Base-by-base conservation (phyloP, 495 filamentous ascomycete species). In the Hyaloscypha bicolor region DNA sequence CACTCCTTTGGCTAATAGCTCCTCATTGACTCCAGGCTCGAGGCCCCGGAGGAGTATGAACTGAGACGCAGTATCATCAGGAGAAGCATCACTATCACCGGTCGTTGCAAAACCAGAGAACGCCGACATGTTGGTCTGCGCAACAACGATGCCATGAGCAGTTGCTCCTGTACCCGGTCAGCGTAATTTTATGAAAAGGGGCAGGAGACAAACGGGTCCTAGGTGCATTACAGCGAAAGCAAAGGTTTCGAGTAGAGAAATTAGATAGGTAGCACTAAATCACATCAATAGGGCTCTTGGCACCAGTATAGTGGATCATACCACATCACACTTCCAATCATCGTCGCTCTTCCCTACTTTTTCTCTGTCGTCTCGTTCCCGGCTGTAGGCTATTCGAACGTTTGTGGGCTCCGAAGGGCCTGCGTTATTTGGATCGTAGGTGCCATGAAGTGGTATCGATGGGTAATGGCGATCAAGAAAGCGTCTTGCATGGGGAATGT, bases 51-150 rank as follows among this genome's bases (percentile, higher is more conserved):
- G 81, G 4, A 97, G 83, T 19, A 97, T 79, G 66, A 94, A 94
- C 60, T 95, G 93, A 2, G 92, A 94, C 1, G 92, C 87, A 5
- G 85, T 84, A 56, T 86, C 85, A 53, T 94, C 88, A 5, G 89
- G 85, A 9, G 90, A 89, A 55, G 87, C 91, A 76, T 96, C 94
- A 52, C 91, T 93, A 71, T 93, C 90, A 25, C 93, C 93, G 62
- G 83, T 91, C 65, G 89, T 91, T 21, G 79, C 81, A 30, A 83
- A 81, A 19, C 71, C 70, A 19, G 73, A 75, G 32, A 72, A 70
- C 2, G 69, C 42, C 11, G 73, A 75, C 64, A 75, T 72, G 45
- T 62, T 60, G 14, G 57, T 51, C 48, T 64, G 66, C 1, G 73
- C 62, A 48, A 69, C 68, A 30, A 76, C 60, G 61, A 72, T 39